Percentiles rank a stretch among this genome's conserved stretches.
Evolutionary conservation across 345 rosid genomes (phyloP).

Genomic region (Odontarrhena argentea): DNA sequence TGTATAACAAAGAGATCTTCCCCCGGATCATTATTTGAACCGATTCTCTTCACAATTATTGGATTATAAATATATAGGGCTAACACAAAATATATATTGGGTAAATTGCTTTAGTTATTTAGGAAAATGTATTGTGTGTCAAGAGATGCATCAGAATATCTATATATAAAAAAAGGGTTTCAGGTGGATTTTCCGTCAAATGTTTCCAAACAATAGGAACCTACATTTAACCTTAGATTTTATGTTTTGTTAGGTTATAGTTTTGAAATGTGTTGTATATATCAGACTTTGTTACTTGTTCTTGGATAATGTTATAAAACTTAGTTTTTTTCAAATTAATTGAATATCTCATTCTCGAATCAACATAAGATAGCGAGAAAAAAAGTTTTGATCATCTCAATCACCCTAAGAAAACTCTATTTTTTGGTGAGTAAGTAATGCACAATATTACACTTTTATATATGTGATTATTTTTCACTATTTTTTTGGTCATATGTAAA

Average conservation of each 20-base stretch:
- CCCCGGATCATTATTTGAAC: constrained; percentile 32
- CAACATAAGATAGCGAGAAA: not conserved
- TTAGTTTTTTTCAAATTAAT: not conserved
- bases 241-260: not conserved
- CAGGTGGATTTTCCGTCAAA: not conserved
- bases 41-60: constrained; percentile 21
- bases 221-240: not conserved
- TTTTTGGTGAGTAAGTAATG: no score
- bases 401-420: not conserved
- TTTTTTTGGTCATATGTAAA: no score
- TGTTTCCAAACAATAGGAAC: not conserved
- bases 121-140: not conserved
- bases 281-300: not conserved
- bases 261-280: not conserved
- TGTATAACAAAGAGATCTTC: constrained; percentile 36
- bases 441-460: no score
- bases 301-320: not conserved
- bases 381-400: not conserved
- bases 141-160: not conserved
- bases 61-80: not conserved
- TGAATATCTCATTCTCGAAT: not conserved
- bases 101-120: not conserved
- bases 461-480: no score
- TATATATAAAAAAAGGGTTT: not conserved
- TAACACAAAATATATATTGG: no score